These are phyloP conservation scores for Globisporangium perplexum DNA, from an alignment of 352 stramenopile genomes.

Conservation along the genomic window DNA sequence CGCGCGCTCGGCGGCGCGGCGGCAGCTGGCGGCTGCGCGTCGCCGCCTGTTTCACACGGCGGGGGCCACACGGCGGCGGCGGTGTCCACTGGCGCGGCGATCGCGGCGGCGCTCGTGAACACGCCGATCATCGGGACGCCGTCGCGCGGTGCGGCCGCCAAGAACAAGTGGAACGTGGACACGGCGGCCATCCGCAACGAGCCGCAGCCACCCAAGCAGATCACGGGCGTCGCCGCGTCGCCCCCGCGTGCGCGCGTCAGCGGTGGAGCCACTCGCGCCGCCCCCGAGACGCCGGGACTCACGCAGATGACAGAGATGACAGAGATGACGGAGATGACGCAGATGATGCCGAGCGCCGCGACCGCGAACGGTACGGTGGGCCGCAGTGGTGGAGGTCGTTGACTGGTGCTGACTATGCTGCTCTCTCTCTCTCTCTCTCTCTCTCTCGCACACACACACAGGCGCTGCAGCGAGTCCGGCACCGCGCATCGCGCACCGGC, in stretches of 20 bases:
- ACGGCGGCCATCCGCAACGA: slow-evolving; percentile 55
- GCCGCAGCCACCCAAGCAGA: slow-evolving; percentile 20
- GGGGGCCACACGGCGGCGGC: background rate
- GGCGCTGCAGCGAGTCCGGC: background rate
- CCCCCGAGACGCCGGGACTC: background rate
- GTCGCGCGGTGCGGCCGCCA: slow-evolving; percentile 35
- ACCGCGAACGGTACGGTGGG: too few species aligned
- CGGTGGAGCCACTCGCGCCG: background rate
- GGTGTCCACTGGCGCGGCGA: slow-evolving; percentile 8
- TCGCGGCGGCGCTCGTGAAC: slow-evolving; percentile 2
- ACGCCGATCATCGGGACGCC: slow-evolving; percentile 3
- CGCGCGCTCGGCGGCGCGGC: slow-evolving; percentile 21
- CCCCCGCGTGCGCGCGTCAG: background rate
- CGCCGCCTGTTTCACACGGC: background rate
- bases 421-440: too few species aligned
- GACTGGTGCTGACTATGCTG: too few species aligned
- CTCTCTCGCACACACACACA: too few species aligned
- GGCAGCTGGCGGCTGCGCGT: slow-evolving; percentile 9
- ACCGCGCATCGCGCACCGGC: background rate
- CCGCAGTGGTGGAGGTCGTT: too few species aligned
- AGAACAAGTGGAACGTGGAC: slow-evolving; percentile 72
- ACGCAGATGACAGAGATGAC: slow-evolving; percentile 16
- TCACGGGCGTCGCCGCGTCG: slow-evolving; percentile 7
- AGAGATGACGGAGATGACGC: slow-evolving; percentile 6
- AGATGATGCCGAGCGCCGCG: background rate